Percentiles rank a stretch among this genome's conserved stretches.
Evolutionary conservation across 2,329 filamentous ascomycete species (phyloP).

Genomic region (Clarireedia sp.): DNA sequence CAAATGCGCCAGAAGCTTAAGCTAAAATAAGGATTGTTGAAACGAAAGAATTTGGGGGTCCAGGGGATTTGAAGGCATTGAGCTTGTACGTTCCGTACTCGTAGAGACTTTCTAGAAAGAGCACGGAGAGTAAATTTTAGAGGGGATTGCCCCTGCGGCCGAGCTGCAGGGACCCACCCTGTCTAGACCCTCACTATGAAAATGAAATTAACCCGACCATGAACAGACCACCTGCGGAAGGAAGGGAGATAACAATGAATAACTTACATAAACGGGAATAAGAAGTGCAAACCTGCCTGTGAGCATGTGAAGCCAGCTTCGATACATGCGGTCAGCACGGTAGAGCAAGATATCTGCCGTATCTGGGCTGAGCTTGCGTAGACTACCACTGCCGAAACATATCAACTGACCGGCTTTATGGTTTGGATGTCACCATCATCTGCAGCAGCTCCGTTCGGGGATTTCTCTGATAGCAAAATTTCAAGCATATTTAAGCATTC

Average conservation of each 20-base stretch:
- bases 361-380: not conserved
- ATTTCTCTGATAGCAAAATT: too few species aligned
- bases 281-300: too few species aligned
- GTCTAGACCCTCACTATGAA: not conserved
- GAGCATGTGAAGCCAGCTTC: not conserved
- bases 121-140: slow-evolving; percentile 5
- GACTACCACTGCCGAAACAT: not conserved
- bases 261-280: not conserved
- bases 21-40: slow-evolving; percentile 4
- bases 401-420: not conserved
- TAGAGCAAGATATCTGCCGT: too few species aligned
- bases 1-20: slow-evolving; percentile 3
- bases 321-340: not conserved
- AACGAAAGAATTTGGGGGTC: not conserved
- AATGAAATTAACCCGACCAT: slow-evolving; percentile 5
- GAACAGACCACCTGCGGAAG: not conserved
- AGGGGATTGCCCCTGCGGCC: slow-evolving; percentile 11
- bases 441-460: not conserved
- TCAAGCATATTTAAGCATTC: too few species aligned
- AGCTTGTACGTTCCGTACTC: not conserved
- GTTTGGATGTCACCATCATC: not conserved
- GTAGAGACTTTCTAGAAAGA: not conserved
- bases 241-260: not conserved
- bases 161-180: slow-evolving; percentile 1
- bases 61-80: slow-evolving; percentile 5